Conservation (phyloP, 352 stramenopile species). For the Stramenopiles sp. region DNA sequence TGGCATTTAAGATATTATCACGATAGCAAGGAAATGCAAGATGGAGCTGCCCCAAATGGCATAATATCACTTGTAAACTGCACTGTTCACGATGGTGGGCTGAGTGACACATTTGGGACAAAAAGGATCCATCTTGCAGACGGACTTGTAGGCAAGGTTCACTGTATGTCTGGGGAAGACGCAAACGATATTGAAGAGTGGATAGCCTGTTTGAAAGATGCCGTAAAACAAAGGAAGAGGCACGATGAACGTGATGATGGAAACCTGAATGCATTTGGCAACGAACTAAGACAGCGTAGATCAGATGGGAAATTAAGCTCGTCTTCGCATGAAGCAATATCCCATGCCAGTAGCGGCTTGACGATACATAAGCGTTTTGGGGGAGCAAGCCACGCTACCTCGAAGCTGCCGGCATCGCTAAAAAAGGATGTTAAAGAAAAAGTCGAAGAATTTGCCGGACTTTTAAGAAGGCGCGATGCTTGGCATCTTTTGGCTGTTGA, state of each 20-base stretch:
- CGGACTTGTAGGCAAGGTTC: not conserved
- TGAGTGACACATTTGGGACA: not conserved
- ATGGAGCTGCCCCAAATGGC: not conserved
- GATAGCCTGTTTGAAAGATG: not conserved
- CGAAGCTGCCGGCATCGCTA: not conserved
- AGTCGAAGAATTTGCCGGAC: not conserved
- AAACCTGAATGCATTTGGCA: not conserved
- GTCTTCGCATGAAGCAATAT: not conserved
- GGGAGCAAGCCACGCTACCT: not conserved
- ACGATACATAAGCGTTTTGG: not conserved
- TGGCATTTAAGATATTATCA: not conserved
- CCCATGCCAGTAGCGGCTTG: not conserved
- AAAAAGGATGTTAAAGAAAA: not conserved
- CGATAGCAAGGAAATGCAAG: not conserved
- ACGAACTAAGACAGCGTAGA: not conserved
- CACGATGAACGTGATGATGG: not conserved
- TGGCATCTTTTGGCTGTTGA: not conserved
- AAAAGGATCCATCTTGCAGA: not conserved
- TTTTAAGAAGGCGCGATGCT: not conserved
- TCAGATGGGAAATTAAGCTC: too few species aligned
- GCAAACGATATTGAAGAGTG: not conserved
- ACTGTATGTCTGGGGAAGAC: not conserved
- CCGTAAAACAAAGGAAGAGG: not conserved
- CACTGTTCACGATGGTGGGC: not conserved
- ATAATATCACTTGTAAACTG: not conserved